Conservation (phyloP, 2,329 filamentous ascomycete species). For the Lanzia echinophila region DNA sequence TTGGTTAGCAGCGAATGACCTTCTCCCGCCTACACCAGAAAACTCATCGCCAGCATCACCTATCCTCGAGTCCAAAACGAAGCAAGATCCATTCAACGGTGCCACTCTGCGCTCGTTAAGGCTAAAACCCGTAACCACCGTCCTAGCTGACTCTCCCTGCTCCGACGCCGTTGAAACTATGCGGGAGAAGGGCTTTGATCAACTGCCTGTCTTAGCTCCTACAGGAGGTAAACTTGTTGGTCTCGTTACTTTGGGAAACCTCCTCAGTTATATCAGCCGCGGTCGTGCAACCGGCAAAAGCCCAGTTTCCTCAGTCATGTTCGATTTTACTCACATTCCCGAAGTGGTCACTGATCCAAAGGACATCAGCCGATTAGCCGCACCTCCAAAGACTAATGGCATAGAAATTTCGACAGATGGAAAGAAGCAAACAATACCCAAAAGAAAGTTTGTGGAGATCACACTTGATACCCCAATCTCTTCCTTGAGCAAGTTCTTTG, state of each 20-base stretch:
- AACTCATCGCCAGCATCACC: conserved; percentile 34
- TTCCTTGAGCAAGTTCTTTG: conserved; percentile 84
- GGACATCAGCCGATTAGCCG: conserved; percentile 42
- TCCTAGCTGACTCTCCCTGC: conserved; percentile 64
- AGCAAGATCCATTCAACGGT: conserved; percentile 62
- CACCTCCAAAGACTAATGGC: conserved; percentile 28
- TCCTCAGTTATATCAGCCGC: conserved; percentile 82
- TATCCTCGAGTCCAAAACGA: conserved; percentile 33
- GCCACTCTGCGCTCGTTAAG: conserved; percentile 78
- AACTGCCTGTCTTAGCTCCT: conserved; percentile 78
- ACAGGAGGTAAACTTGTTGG: conserved; percentile 72
- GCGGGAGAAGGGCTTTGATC: conserved; percentile 97
- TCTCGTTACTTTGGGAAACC: conserved; percentile 88
- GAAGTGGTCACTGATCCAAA: conserved; percentile 88
- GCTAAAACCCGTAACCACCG: conserved; percentile 87
- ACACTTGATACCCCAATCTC: conserved; percentile 81
- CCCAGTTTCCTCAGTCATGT: conserved; percentile 86
- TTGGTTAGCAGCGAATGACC: conserved; percentile 95
- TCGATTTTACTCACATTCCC: conserved; percentile 81
- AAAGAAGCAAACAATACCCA: conserved; percentile 37
- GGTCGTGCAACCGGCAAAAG: conserved; percentile 69
- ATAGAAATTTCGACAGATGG: conserved; percentile 22
- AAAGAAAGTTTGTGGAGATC: conserved; percentile 84
- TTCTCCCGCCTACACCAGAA: conserved; percentile 59
- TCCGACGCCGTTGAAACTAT: conserved; percentile 92